Base-by-base conservation (phyloP, 148 eudicot genomes). In the Dianthus caryophyllus region DNA sequence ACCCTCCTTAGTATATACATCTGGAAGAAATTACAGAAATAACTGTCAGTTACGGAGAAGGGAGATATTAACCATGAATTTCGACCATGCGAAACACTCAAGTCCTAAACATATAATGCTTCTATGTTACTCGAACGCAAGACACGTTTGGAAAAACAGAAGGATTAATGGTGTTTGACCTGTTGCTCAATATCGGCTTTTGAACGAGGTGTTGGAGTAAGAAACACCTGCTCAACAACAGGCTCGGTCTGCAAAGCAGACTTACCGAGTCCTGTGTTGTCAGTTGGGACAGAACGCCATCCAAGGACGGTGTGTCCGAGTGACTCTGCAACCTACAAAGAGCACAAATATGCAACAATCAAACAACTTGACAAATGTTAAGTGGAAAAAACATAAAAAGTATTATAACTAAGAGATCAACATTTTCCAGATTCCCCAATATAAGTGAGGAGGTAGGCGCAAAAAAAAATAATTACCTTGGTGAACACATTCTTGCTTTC, bases 171-270 rank as follows among this genome's bases (percentile, higher is more conserved):
- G n/a, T n/a, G 18, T 52, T 61, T 18, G 47, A 94, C 99, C 90
- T 95, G 99, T 61, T 85, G 93, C 80, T 95, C 99, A 73, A 95
- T 76, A 74, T 88, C 91, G 2, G 84, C 91, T 78, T 88, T 84
- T 44, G 99, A 88, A 68, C 84, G 79, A 46, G 87, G 71, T 22
- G 91, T 77, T 25, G 92, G 82, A 47, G 99, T 88, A 67, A 95
- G 94, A 81, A 95, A 95, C 73, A 95, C 99, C 79, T 95, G 99
- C 70, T 95, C 99, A 25, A 90, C 83, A 29, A 90, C 84, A 9
- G 99, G 99, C 69, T 95, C 99, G 14, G 99, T 95, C 80, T 84
- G 87, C 80, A 90, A 55, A 68, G 99, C 96, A 78, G 99, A 86
- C 52, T 83, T 77, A 1, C 99, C 99, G 78, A 95, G 68, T 52